phyloP scores from a whole-genome alignment of 2,329 filamentous ascomycete genomes.

The Blumeriella jaapii region DNA sequence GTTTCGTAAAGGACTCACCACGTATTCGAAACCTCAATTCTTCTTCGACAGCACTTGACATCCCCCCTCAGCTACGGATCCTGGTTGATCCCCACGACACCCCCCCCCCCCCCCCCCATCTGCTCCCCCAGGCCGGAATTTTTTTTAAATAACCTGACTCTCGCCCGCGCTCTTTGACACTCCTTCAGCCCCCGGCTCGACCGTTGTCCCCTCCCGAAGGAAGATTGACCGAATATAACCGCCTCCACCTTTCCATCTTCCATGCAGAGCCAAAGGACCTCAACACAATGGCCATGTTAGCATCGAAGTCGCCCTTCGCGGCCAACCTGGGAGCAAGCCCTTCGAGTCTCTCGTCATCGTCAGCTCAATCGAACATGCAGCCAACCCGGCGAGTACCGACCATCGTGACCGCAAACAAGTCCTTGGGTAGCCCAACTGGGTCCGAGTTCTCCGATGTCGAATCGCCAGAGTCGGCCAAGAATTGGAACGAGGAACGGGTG shows the following conservation, averaged over 20 bases:
- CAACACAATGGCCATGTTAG: slow-evolving; percentile 60
- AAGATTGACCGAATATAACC: slow-evolving; percentile 3
- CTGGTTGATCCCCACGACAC: too few species aligned
- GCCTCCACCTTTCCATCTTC: slow-evolving; percentile 5
- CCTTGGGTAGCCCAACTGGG: slow-evolving; percentile 69
- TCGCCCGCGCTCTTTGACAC: too few species aligned
- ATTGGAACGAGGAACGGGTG: slow-evolving; percentile 86
- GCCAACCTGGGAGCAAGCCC: slow-evolving; percentile 39
- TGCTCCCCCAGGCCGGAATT: too few species aligned
- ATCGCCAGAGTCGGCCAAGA: slow-evolving; percentile 62
- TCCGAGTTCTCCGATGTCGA: slow-evolving; percentile 86
- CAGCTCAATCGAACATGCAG: slow-evolving; percentile 38
- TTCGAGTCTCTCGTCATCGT: slow-evolving; percentile 35
- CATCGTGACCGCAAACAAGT: slow-evolving; percentile 39
- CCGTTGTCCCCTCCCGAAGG: slow-evolving; percentile 5
- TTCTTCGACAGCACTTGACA: too few species aligned
- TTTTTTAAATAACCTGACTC: too few species aligned
- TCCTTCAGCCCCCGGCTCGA: slow-evolving; percentile 7
- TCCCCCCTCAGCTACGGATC: too few species aligned
- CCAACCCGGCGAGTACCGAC: slow-evolving; percentile 41
- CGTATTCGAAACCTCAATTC: too few species aligned
- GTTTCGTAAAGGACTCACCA: too few species aligned
- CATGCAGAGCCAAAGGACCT: slow-evolving; percentile 20
- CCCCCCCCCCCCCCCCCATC: too few species aligned
- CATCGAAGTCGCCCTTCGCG: slow-evolving; percentile 61